Conservation (phyloP, 2,329 filamentous ascomycete genomes). For the Aschersonia sp. region DNA sequence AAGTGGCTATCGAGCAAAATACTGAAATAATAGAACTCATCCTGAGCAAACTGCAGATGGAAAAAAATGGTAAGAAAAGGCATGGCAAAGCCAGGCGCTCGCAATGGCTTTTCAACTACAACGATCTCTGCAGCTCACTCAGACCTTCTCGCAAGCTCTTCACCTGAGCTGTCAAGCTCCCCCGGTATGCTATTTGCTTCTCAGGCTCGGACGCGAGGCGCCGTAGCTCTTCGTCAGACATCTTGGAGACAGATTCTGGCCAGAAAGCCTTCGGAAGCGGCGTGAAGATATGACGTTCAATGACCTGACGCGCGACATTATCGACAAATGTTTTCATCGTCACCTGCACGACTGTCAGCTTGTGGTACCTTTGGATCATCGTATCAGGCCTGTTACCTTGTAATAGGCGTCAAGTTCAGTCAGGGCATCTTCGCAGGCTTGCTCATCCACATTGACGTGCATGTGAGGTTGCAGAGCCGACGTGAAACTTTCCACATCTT, state of each 20-base stretch:
- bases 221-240: not conserved
- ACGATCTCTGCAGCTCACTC: not conserved
- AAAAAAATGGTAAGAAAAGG: not conserved
- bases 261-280: slow-evolving; percentile 5
- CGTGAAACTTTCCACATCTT: slow-evolving; percentile 3
- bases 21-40: not conserved
- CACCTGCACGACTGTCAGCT: slow-evolving; percentile 2
- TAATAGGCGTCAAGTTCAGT: slow-evolving; percentile 10
- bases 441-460: slow-evolving; percentile 7
- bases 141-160: not conserved
- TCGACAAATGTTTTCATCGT: slow-evolving; percentile 11
- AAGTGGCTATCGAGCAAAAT: not conserved
- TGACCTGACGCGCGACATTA: slow-evolving; percentile 10
- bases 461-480: slow-evolving; percentile 3
- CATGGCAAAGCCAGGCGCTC: no score
- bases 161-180: not conserved
- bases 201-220: not conserved
- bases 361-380: not conserved
- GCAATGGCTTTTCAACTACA: not conserved
- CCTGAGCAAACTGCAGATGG: not conserved
- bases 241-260: slow-evolving; percentile 1
- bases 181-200: not conserved
- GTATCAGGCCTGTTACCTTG: slow-evolving; percentile 5
- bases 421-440: slow-evolving; percentile 8
- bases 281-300: slow-evolving; percentile 10